These are phyloP conservation scores for Linnemannia zychae DNA, from an alignment of 192 early-diverging fungal species.

Conservation along the genomic window DNA sequence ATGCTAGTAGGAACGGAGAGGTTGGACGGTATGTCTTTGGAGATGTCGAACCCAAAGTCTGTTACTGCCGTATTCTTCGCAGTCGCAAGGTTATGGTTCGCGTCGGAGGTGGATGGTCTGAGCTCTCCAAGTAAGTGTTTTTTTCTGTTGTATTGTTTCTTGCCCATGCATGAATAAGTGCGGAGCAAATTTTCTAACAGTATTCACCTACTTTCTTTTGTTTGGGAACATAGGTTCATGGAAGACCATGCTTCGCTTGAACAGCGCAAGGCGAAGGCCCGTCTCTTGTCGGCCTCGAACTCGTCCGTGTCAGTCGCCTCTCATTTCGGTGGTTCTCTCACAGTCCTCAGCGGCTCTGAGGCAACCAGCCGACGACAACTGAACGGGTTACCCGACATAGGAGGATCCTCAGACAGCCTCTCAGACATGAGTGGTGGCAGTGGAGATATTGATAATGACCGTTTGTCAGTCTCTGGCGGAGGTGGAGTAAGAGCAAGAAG, in stretches of 20 bases:
- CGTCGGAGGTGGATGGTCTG: slow-evolving; percentile 76
- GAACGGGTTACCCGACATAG: not conserved
- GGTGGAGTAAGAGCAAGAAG: not conserved
- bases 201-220: not conserved
- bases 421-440: slow-evolving; percentile 36
- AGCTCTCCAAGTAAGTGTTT: slow-evolving; percentile 68
- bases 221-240: slow-evolving; percentile 29
- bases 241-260: slow-evolving; percentile 52
- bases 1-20: slow-evolving; percentile 53
- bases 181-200: not conserved
- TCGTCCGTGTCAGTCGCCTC: slow-evolving; percentile 43
- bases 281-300: slow-evolving; percentile 36
- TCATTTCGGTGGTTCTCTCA: slow-evolving; percentile 24
- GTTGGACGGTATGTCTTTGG: slow-evolving; percentile 77
- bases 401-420: slow-evolving; percentile 33
- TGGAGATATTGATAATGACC: not conserved
- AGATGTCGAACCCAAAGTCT: slow-evolving; percentile 71
- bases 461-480: not conserved
- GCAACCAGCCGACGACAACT: not conserved
- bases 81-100: slow-evolving; percentile 77
- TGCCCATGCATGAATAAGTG: not conserved
- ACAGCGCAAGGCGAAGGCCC: slow-evolving; percentile 41
- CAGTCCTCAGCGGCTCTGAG: slow-evolving; percentile 27
- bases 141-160: not conserved
- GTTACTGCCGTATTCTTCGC: slow-evolving; percentile 73